phyloP scores from a whole-genome alignment of 768 basidiomycete species.

The Hericium erinaceus region DNA sequence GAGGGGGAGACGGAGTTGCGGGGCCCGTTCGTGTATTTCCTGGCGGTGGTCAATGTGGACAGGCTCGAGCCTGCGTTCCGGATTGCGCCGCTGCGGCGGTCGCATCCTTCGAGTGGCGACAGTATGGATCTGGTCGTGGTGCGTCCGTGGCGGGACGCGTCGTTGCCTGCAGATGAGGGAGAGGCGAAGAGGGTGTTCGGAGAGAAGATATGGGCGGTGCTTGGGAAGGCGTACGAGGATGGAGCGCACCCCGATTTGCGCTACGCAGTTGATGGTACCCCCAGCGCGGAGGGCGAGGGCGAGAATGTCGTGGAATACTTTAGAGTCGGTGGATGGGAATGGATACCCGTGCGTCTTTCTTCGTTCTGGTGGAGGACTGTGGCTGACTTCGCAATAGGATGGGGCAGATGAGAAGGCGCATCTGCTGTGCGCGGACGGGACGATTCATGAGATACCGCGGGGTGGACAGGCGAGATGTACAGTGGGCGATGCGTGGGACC shows the following conservation, averaged over 20 bases:
- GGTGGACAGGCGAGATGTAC: conserved; percentile 46
- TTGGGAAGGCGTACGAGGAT: conserved; percentile 66
- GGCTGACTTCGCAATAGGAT: conserved; percentile 33
- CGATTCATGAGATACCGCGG: conserved; percentile 49
- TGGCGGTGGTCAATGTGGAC: conserved; percentile 76
- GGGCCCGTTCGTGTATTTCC: conserved; percentile 84
- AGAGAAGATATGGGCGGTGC: conserved; percentile 39
- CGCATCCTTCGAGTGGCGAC: conserved; percentile 25
- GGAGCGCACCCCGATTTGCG: conserved; percentile 65
- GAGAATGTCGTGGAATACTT: conserved; percentile 69
- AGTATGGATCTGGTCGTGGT: conserved; percentile 71
- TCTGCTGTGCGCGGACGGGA: conserved; percentile 74
- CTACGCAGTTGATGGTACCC: conserved; percentile 29
- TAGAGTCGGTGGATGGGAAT: conserved; percentile 75
- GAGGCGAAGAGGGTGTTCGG: conserved; percentile 41
- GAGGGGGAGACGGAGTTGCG: conserved; percentile 32
- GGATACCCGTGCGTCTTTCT: conserved; percentile 60
- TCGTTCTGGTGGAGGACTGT: conserved; percentile 1
- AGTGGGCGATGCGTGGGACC: conserved; percentile 26
- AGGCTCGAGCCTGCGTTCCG: conserved; percentile 77
- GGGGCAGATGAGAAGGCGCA: conserved; percentile 51
- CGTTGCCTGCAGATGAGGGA: conserved; percentile 30
- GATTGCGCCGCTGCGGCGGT: conserved; percentile 56
- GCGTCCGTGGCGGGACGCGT: conserved; percentile 58
- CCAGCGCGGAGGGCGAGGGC: neutral